phyloP scores from a whole-genome alignment of 331 rosid species.

The Stylosanthes scabra region DNA sequence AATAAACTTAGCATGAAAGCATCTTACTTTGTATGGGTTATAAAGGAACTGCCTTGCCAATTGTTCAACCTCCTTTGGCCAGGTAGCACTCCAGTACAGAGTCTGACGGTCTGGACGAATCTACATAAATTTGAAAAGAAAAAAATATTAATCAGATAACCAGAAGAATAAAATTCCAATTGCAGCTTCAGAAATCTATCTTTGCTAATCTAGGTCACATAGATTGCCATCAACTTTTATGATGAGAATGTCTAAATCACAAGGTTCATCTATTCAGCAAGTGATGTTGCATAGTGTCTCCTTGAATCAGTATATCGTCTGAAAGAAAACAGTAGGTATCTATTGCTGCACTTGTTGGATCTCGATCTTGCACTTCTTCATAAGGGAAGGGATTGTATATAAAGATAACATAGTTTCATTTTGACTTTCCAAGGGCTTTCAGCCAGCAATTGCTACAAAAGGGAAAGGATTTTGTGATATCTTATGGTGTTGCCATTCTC shows the following conservation, averaged over 20 bases:
- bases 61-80: slow-evolving; percentile 99
- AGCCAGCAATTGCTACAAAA: slow-evolving; percentile 21
- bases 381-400: not conserved
- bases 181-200: slow-evolving; percentile 20
- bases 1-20: slow-evolving; percentile 13
- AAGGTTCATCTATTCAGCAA: slow-evolving; percentile 6
- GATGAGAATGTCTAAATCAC: slow-evolving; percentile 11
- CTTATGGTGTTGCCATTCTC: slow-evolving; percentile 16
- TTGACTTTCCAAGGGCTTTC: not conserved
- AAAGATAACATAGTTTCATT: not conserved
- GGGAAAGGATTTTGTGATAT: slow-evolving; percentile 1
- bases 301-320: not conserved
- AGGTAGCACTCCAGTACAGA: slow-evolving; percentile 98
- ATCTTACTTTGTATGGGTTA: slow-evolving; percentile 89
- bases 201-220: slow-evolving; percentile 8
- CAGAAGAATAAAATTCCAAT: slow-evolving; percentile 5
- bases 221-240: slow-evolving; percentile 9
- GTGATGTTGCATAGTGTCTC: not conserved
- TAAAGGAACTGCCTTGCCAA: slow-evolving; percentile 88
- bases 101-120: slow-evolving; percentile 99
- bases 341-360: slow-evolving; percentile 19
- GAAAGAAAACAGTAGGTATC: slow-evolving; percentile 19
- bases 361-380: not conserved
- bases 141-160: slow-evolving; percentile 30
- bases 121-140: slow-evolving; percentile 45